Evolutionary conservation across 805 yeast genomes (phyloP), one percentile per base, ranked within the genome.

Genomic region (Suhomyces sp.): DNA sequence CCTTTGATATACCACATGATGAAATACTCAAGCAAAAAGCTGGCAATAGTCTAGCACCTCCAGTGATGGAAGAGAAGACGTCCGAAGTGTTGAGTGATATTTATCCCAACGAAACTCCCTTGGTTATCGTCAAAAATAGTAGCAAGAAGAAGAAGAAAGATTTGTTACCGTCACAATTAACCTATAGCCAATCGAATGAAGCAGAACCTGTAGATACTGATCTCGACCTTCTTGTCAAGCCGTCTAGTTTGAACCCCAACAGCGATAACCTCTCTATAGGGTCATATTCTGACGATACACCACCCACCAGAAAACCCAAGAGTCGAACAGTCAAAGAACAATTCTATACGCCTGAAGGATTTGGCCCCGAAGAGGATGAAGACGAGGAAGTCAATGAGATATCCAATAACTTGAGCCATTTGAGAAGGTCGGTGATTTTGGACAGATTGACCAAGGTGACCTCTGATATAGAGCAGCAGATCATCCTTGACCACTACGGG

Each of bases 31-130:
- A 20, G 9, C 20, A 17, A 27, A 46, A 33, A 2, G 43, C 44
- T 7, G 54, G 47, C 10, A 13, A 47, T 4, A 15, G n/a, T 15
- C 17, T 29, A 35, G 49, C 7, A 43, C 55, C 24, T 40, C 37
- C 43, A 4, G 45, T 24, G 6, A 29, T 40, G 9, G 64, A 67
- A 27, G 75, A 71, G 15, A 71, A 68, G 52, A 58, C 58, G 27
- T 72, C 73, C 2, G 82, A 78, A 48, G 68, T 74, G 4, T 60
- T 75, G 22, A 74, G 79, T 55, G 82, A 78, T 44, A 55, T 68
- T 0, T 71, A 61, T 46, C 69, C 73, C 3, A 60, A 59, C 25
- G 73, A 70, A 44, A 55, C 66, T 2, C 77, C 77, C 7, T 61
- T 75, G 43, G 61, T 68, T 3, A 57, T 73, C 35, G 63, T 58